Percentiles rank a stretch among this genome's conserved stretches.
Conservation (phyloP, 1,139 yeast genomes). For the Zhuliangozyma blackwelliae region DNA sequence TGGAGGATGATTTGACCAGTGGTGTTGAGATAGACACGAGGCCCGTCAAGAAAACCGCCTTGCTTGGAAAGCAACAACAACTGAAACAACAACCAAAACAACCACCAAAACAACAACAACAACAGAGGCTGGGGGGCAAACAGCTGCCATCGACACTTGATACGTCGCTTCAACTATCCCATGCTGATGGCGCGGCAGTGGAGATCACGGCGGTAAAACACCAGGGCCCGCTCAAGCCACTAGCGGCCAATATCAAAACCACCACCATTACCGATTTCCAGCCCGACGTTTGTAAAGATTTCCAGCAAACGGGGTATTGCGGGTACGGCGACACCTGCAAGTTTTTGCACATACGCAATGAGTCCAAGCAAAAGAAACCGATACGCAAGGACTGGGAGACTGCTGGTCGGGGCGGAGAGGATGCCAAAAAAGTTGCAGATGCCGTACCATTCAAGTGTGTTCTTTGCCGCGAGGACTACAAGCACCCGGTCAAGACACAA, state of each 20-base stretch:
- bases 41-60: too few species aligned
- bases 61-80: too few species aligned
- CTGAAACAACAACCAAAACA: too few species aligned
- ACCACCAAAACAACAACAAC: too few species aligned
- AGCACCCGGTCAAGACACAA: constrained; percentile 53
- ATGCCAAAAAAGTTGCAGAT: constrained; percentile 11
- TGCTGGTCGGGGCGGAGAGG: constrained; percentile 9
- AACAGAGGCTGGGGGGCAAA: too few species aligned
- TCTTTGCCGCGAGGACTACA: constrained; percentile 56
- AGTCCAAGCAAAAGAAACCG: constrained; percentile 72
- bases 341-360: constrained; percentile 86
- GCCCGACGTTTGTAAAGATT: constrained; percentile 94
- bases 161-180: background rate
- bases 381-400: constrained; percentile 70
- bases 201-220: background rate
- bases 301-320: constrained; percentile 86
- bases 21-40: too few species aligned
- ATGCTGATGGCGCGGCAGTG: background rate
- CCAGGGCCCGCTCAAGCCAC: constrained; percentile 14
- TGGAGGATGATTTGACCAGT: background rate
- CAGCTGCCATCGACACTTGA: too few species aligned
- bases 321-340: constrained; percentile 99
- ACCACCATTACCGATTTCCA: constrained; percentile 85
- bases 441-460: constrained; percentile 61
- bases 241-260: constrained; percentile 56